Percentiles rank a stretch among this genome's conserved stretches.
These are phyloP conservation scores for Royoungia palumana DNA, from an alignment of 768 basidiomycete genomes.

Conservation along the genomic window DNA sequence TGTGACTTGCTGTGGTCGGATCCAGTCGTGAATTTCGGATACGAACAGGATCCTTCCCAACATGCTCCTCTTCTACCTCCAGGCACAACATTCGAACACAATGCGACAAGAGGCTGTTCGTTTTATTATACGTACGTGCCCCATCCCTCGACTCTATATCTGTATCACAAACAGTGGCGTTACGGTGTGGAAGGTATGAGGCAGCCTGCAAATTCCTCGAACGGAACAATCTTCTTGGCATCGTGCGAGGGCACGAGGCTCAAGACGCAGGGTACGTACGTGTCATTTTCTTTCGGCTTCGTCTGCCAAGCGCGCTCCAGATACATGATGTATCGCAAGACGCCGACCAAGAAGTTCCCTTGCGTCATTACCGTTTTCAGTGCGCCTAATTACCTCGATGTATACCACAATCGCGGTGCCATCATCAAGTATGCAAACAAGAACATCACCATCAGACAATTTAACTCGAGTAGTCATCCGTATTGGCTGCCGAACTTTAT, in stretches of 20 bases:
- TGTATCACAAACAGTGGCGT: not conserved
- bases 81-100: constrained; percentile 70
- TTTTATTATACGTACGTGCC: constrained; percentile 83
- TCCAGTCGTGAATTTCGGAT: constrained; percentile 84
- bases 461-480: constrained; percentile 73
- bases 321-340: constrained; percentile 94
- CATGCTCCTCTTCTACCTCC: constrained; percentile 52
- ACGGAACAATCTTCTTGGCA: constrained; percentile 82
- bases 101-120: constrained; percentile 85
- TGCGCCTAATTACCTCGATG: constrained; percentile 96
- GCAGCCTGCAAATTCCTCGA: constrained; percentile 95
- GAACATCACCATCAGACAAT: constrained; percentile 94
- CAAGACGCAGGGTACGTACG: constrained; percentile 85
- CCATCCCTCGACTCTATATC: not conserved
- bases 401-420: constrained; percentile 95
- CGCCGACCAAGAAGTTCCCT: constrained; percentile 91
- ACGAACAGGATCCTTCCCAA: constrained; percentile 58
- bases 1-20: constrained; percentile 98
- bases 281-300: not conserved
- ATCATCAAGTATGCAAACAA: constrained; percentile 97
- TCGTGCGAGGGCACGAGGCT: constrained; percentile 97
- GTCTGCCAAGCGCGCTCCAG: constrained; percentile 33
- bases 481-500: constrained; percentile 99
- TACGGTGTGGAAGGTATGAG: constrained; percentile 53
- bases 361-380: constrained; percentile 98